A percentile compares a stretch with the other conserved stretches of the same genome.
These are phyloP conservation scores for Penicillium sumatraense DNA, from an alignment of 2,329 filamentous ascomycete species.

Conservation along the genomic window DNA sequence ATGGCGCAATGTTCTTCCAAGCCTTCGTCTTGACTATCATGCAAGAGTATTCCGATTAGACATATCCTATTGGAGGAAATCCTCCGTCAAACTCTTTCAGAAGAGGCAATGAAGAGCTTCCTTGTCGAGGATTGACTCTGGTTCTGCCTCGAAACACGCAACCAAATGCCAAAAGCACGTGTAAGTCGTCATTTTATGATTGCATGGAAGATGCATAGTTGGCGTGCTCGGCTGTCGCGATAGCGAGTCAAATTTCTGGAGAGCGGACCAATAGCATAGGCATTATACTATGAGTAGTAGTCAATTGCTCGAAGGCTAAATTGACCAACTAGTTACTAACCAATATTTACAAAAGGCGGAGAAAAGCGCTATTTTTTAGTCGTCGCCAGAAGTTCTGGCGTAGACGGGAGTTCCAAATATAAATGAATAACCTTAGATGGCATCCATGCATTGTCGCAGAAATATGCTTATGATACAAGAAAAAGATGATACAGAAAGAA, in stretches of 20 bases:
- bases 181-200: constrained; percentile 19
- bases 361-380: not conserved
- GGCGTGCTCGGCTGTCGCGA: constrained; percentile 29
- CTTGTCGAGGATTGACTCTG: not conserved
- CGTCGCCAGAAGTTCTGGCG: not conserved
- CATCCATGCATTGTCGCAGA: constrained; percentile 8
- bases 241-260: not conserved
- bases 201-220: constrained; percentile 17
- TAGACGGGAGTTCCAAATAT: not conserved
- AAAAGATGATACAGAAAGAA: constrained; percentile 17
- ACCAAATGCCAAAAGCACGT: constrained; percentile 10
- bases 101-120: not conserved
- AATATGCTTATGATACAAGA: constrained; percentile 30
- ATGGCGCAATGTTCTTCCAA: constrained; percentile 18
- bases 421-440: not conserved
- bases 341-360: too few relatives aligned
- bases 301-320: too few relatives aligned
- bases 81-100: not conserved
- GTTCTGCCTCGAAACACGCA: not conserved
- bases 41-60: not conserved
- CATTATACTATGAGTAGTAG: too few relatives aligned
- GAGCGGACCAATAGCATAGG: too few relatives aligned
- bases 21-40: constrained; percentile 7
- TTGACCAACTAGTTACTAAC: too few relatives aligned
- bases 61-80: not conserved